Percentiles rank a stretch among this genome's conserved stretches.
Evolutionary conservation across 495 filamentous ascomycete genomes (phyloP).

Genomic region (Astrothelium macrocarpum): DNA sequence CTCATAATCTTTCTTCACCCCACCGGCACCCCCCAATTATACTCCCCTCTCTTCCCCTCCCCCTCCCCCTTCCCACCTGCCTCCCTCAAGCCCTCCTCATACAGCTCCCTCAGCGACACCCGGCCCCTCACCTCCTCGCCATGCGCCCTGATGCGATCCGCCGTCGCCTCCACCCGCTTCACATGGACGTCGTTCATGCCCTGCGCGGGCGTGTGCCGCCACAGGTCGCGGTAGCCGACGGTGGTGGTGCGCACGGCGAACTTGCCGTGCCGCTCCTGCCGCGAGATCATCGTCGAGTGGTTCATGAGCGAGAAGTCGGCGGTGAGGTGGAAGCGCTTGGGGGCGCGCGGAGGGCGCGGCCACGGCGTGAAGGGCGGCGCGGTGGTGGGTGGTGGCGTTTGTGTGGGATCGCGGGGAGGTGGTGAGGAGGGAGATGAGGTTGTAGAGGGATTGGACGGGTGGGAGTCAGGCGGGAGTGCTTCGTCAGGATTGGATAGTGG

Average conservation of each 20-base stretch:
- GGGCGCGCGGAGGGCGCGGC: neutral
- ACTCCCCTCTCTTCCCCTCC: neutral
- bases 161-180: conserved; percentile 7
- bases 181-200: conserved; percentile 29
- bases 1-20: neutral
- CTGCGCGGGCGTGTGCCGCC: conserved; percentile 21
- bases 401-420: neutral
- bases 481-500: neutral
- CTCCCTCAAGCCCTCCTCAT: neutral
- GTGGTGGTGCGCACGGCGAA: conserved; percentile 23
- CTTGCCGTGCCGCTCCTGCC: conserved; percentile 31
- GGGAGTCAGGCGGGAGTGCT: too few relatives aligned
- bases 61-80: neutral
- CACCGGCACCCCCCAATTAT: neutral
- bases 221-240: conserved; percentile 26
- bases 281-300: conserved; percentile 33
- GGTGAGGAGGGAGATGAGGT: neutral
- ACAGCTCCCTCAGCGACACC: neutral
- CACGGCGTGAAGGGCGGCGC: conserved; percentile 9
- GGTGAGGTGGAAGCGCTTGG: conserved; percentile 25
- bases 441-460: neutral
- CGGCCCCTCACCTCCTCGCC: conserved; percentile 16
- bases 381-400: conserved; percentile 4
- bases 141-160: conserved; percentile 20
- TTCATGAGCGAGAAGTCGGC: conserved; percentile 26